Base-by-base conservation (phyloP, 495 filamentous ascomycete species). In the Aspergillus carlsbadensis region DNA sequence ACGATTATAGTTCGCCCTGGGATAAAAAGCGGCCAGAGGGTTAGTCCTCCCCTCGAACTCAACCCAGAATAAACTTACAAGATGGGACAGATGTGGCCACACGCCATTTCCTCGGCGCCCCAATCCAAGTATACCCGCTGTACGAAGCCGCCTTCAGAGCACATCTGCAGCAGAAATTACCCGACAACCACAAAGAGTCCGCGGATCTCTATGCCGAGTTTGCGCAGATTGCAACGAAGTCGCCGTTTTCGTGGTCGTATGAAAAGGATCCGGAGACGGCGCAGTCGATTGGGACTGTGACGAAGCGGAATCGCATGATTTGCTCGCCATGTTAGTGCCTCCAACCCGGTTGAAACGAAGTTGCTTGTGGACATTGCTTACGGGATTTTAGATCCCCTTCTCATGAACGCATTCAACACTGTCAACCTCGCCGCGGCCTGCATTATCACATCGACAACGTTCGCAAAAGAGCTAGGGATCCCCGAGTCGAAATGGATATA, bases 381-480 rank as follows among this genome's bases (percentile, higher is more conserved):
- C 39, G 18, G 2, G 1, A 3, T 48, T n/a, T 29, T 49, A 84
- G 81, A 84, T 70, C 79, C 81, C 6, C 70, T 84, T 13, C 61
- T 83, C 34, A 84, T 84, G 81, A 84, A 84, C 63, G 81, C 81
- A 24, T 84, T 84, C 70, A 84, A 84, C 60, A 79, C 70, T 14
- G 73, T 84, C 54, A 84, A 84, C 46, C 66, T 84, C 11, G 71
- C 79, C 11, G 78, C 69, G 8, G 78, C 79, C 24, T 81, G 75
- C 57, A 67, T 84, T 10, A 42, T 84, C 14, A 84, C 80, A 0
- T 77, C 78, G 0, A 72, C 71, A 0, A 69, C 78, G 5, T 70
- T 73, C 58, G 81, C 81, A 0, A 65, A 57, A 31, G 60, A 77
- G 35, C 69, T 84, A n/a, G 71, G 74, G 4, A 75, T 84, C 52